A percentile compares a stretch with the other conserved stretches of the same genome.
phyloP scores from a whole-genome alignment of 1,284 basidiomycete species.

The Clitocybe nebularis region DNA sequence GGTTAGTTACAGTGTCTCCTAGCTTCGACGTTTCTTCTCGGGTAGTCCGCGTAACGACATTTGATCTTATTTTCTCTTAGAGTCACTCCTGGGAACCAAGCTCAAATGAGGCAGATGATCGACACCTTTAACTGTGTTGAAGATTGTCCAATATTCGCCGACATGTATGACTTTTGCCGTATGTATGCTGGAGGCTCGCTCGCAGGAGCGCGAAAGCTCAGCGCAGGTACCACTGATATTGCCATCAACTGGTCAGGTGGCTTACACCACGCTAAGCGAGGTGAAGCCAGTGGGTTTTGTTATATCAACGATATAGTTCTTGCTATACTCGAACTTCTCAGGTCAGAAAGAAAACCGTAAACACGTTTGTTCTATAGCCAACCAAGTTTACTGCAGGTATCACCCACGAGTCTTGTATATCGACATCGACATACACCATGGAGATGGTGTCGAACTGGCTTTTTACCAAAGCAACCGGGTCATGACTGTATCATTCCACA shows the following conservation, averaged over 20 bases:
- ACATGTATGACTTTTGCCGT: slow-evolving; percentile 89
- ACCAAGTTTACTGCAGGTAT: slow-evolving; percentile 46
- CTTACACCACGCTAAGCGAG: slow-evolving; percentile 93
- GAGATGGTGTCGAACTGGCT: slow-evolving; percentile 95
- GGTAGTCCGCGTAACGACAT: slow-evolving; percentile 3
- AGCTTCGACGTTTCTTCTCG: neutral
- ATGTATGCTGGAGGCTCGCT: slow-evolving; percentile 92
- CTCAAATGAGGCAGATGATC: slow-evolving; percentile 68
- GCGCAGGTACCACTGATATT: slow-evolving; percentile 87
- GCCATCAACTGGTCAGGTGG: slow-evolving; percentile 98
- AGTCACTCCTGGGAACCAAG: slow-evolving; percentile 80
- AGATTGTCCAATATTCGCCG: slow-evolving; percentile 91
- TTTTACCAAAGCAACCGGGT: slow-evolving; percentile 98
- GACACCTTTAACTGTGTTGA: slow-evolving; percentile 88
- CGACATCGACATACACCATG: slow-evolving; percentile 97
- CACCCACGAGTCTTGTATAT: slow-evolving; percentile 93
- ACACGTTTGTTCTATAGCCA: neutral
- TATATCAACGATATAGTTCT: slow-evolving; percentile 96
- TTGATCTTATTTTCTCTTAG: slow-evolving; percentile 33
- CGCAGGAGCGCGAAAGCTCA: slow-evolving; percentile 84
- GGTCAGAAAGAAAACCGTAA: slow-evolving; percentile 45
- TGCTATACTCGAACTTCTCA: slow-evolving; percentile 86
- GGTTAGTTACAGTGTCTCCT: slow-evolving; percentile 46
- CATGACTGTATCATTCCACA: slow-evolving; percentile 98
- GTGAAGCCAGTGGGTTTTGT: slow-evolving; percentile 95